phyloP scores from a whole-genome alignment of 2,329 filamentous ascomycete species.

The Colletotrichum higginsianum region DNA sequence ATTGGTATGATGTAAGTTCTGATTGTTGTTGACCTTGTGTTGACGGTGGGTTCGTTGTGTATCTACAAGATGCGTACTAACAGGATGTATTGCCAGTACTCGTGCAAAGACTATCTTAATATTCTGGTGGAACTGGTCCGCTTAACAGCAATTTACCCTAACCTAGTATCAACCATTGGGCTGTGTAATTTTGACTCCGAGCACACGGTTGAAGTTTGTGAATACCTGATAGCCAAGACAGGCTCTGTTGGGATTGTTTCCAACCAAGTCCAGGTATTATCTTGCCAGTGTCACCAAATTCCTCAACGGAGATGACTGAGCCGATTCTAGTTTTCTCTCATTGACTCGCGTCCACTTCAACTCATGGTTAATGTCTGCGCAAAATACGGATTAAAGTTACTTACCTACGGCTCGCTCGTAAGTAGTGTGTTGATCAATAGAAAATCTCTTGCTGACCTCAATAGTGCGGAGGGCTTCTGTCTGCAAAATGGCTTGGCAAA shows the following conservation, averaged over 20 bases:
- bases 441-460: not conserved
- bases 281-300: not conserved
- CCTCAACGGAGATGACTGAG: not conserved
- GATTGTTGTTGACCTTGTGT: too few species aligned
- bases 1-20: conserved; percentile 53
- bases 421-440: not conserved
- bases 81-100: not conserved
- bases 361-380: conserved; percentile 18
- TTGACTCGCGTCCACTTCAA: conserved; percentile 27
- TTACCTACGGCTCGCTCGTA: conserved; percentile 25
- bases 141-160: conserved; percentile 5
- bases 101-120: conserved; percentile 20
- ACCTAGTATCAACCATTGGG: conserved; percentile 26
- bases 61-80: not conserved
- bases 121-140: conserved; percentile 20
- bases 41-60: too few species aligned
- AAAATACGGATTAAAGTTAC: conserved; percentile 9
- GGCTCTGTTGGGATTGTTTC: conserved; percentile 23
- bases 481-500: conserved; percentile 13
- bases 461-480: conserved; percentile 22
- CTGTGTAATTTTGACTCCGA: conserved; percentile 32
- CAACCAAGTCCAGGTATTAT: conserved; percentile 15
- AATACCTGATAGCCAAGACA: conserved; percentile 30
- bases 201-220: conserved; percentile 23
- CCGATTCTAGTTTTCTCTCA: conserved; percentile 13